phyloP scores from a whole-genome alignment of 2,329 filamentous ascomycete genomes.

The Mycosphaerelloides madeirae region DNA sequence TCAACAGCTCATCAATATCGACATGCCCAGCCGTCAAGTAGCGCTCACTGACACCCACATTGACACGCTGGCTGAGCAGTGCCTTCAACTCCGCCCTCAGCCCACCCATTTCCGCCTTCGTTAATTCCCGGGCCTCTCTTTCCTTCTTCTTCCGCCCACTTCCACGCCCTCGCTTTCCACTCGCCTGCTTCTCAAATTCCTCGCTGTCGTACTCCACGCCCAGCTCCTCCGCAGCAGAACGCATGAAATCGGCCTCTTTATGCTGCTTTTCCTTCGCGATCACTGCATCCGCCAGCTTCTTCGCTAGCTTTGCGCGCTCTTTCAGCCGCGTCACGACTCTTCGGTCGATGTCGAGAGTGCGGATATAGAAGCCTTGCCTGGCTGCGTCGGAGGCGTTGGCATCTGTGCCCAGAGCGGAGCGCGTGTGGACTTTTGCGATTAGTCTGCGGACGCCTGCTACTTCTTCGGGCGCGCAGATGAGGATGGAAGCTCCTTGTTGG shows the following conservation, averaged over 20 bases:
- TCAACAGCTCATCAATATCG: slow-evolving; percentile 69
- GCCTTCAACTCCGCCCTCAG: slow-evolving; percentile 68
- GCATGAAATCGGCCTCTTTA: slow-evolving; percentile 79
- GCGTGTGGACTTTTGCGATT: slow-evolving; percentile 79
- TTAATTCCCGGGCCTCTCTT: slow-evolving; percentile 61
- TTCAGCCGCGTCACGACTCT: slow-evolving; percentile 72
- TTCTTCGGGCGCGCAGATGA: slow-evolving; percentile 89
- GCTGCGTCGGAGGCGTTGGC: slow-evolving; percentile 45
- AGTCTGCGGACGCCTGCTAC: slow-evolving; percentile 77
- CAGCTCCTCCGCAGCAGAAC: slow-evolving; percentile 79
- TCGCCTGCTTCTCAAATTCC: slow-evolving; percentile 63
- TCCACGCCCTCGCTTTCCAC: slow-evolving; percentile 58
- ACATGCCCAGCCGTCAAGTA: slow-evolving; percentile 81
- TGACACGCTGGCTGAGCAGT: slow-evolving; percentile 68
- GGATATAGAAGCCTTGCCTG: slow-evolving; percentile 60
- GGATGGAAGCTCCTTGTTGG: slow-evolving; percentile 70
- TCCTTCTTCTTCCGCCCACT: slow-evolving; percentile 70
- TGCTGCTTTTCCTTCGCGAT: slow-evolving; percentile 83
- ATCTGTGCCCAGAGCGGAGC: slow-evolving; percentile 38
- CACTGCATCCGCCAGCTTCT: slow-evolving; percentile 75
- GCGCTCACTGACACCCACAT: slow-evolving; percentile 79
- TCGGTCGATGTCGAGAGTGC: slow-evolving; percentile 76
- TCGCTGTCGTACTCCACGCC: slow-evolving; percentile 92
- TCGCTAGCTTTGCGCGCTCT: slow-evolving; percentile 72
- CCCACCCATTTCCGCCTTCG: slow-evolving; percentile 67